Conservation (phyloP, 106 monocot species). For the Dendrobium officinale region DNA sequence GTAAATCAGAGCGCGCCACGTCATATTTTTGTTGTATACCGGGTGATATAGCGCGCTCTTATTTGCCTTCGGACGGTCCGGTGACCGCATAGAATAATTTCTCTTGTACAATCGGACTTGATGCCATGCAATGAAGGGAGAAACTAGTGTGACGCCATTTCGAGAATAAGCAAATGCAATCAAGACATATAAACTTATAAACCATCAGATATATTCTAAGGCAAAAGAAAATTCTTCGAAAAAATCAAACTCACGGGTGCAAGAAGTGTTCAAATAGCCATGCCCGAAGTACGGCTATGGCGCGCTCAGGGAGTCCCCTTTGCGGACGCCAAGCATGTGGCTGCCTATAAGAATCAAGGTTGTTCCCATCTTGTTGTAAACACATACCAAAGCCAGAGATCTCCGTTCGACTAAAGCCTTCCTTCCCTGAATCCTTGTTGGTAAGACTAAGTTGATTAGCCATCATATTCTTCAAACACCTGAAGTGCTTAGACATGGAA, state of each 20-base stretch:
- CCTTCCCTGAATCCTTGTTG: slow-evolving; percentile 27
- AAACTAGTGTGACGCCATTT: not conserved
- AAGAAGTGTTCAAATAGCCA: slow-evolving; percentile 94
- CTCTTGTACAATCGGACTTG: too few relatives aligned
- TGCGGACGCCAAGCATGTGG: slow-evolving; percentile 77
- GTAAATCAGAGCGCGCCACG: too few relatives aligned
- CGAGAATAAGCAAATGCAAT: not conserved
- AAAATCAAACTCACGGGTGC: slow-evolving; percentile 58
- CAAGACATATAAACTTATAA: not conserved
- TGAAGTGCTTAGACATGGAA: slow-evolving; percentile 64
- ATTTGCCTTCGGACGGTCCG: too few relatives aligned
- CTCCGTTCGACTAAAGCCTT: slow-evolving; percentile 18
- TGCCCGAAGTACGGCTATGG: slow-evolving; percentile 75
- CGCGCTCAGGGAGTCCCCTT: slow-evolving; percentile 82
- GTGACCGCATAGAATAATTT: too few relatives aligned
- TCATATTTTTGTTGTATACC: too few relatives aligned
- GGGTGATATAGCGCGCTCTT: too few relatives aligned
- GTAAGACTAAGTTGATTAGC: slow-evolving; percentile 45
- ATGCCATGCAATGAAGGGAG: not conserved
- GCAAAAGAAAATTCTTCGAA: not conserved
- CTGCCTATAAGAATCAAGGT: slow-evolving; percentile 26
- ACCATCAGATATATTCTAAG: not conserved
- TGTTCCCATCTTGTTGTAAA: slow-evolving; percentile 16
- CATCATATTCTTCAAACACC: slow-evolving; percentile 53
- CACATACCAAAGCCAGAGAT: slow-evolving; percentile 21